Evolutionary conservation across 164 flowering plant genomes (phyloP).

Genomic region (Cinnamomum chago): DNA sequence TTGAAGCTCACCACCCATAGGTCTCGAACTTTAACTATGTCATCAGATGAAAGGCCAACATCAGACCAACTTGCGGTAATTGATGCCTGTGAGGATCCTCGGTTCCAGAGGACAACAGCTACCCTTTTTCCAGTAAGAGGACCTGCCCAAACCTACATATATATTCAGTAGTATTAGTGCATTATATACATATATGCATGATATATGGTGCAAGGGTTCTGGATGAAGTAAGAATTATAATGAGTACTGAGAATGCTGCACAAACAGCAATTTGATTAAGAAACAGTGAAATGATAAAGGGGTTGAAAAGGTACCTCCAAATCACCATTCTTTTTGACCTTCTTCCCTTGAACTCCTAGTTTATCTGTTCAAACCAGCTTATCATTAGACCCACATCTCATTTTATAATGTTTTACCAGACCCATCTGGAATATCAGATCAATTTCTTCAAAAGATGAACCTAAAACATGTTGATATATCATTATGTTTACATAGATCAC

Average conservation of each 20-base stretch:
- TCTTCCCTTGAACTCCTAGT: slow-evolving; percentile 76
- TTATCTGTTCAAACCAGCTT: slow-evolving; percentile 32
- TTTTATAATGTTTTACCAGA: too few species aligned
- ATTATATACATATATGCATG: neutral
- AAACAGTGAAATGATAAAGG: neutral
- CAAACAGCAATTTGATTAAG: neutral
- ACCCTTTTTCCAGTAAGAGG: slow-evolving; percentile 40
- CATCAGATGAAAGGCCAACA: slow-evolving; percentile 39
- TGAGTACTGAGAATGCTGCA: neutral
- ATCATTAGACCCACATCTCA: neutral
- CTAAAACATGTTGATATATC: neutral
- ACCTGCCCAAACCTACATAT: slow-evolving; percentile 75
- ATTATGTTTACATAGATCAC: neutral
- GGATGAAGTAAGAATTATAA: neutral
- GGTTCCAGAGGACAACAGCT: slow-evolving; percentile 60
- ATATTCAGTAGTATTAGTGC: neutral
- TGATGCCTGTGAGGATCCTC: slow-evolving; percentile 41
- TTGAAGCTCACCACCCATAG: slow-evolving; percentile 57
- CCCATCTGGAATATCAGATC: too few species aligned
- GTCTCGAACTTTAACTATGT: slow-evolving; percentile 45
- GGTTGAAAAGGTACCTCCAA: slow-evolving; percentile 45
- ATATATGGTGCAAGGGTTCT: neutral
- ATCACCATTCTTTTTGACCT: slow-evolving; percentile 51
- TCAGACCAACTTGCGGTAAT: slow-evolving; percentile 58
- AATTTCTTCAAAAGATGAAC: too few species aligned